Conservation (phyloP, 805 yeast species). For the Candida berthetii region DNA sequence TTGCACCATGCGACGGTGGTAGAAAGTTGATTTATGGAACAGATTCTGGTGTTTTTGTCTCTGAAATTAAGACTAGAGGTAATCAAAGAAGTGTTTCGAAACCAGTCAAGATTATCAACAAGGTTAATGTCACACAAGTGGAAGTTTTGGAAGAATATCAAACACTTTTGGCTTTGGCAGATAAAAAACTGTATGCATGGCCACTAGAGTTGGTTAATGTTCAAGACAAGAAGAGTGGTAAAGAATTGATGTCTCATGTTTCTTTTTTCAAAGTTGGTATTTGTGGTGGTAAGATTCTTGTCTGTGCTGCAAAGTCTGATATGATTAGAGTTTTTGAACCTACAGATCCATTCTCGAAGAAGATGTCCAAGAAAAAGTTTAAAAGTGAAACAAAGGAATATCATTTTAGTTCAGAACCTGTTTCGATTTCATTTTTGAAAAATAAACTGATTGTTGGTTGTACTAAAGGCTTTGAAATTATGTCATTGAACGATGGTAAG, state of each 20-base stretch:
- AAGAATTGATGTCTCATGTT: conserved; percentile 81
- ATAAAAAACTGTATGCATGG: conserved; percentile 74
- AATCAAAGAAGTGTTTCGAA: conserved; percentile 53
- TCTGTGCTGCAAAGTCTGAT: conserved; percentile 85
- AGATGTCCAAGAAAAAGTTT: conserved; percentile 63
- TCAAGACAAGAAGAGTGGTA: conserved; percentile 53
- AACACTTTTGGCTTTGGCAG: conserved; percentile 73
- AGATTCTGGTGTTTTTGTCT: conserved; percentile 81
- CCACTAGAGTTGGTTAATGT: conserved; percentile 59
- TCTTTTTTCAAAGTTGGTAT: conserved; percentile 90
- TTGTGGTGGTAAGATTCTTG: conserved; percentile 81
- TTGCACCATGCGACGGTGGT: conserved; percentile 93
- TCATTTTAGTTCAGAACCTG: conserved; percentile 81
- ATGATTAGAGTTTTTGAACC: conserved; percentile 87
- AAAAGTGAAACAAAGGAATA: conserved; percentile 70
- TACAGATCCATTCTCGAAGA: conserved; percentile 59
- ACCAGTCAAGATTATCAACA: conserved; percentile 71
- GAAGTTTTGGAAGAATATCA: conserved; percentile 91
- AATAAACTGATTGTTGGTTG: conserved; percentile 92
- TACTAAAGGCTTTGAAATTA: conserved; percentile 93
- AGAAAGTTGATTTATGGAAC: conserved; percentile 87
- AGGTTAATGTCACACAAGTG: conserved; percentile 76
- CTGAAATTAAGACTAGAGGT: conserved; percentile 48
- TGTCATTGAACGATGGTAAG: conserved; percentile 74
- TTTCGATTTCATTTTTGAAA: conserved; percentile 84